These are phyloP conservation scores for Globisporangium alternatum DNA, from an alignment of 352 stramenopile species.

Conservation along the genomic window DNA sequence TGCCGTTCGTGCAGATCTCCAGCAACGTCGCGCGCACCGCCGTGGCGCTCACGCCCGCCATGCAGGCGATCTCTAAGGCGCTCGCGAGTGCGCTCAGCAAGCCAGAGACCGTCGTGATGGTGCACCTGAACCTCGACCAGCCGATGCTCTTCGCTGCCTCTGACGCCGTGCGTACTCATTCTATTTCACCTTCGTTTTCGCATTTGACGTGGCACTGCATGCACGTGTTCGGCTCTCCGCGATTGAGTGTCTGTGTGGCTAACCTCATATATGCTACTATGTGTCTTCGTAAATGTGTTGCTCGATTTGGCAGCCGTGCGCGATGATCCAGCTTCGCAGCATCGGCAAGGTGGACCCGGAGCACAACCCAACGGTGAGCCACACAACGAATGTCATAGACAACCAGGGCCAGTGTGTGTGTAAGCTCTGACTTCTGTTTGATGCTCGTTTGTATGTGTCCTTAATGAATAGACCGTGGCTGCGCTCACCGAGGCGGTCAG, in stretches of 20 bases:
- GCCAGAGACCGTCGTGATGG: slow-evolving; percentile 56
- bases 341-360: slow-evolving; percentile 52
- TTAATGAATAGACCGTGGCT: slow-evolving; percentile 31
- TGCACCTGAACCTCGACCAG: slow-evolving; percentile 47
- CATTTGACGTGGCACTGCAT: not conserved
- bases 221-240: not conserved
- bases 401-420: not conserved
- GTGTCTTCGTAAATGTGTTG: slow-evolving; percentile 6
- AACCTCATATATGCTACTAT: not conserved
- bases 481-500: slow-evolving; percentile 40
- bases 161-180: slow-evolving; percentile 30
- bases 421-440: not conserved
- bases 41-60: slow-evolving; percentile 27
- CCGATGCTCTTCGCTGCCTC: slow-evolving; percentile 51
- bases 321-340: slow-evolving; percentile 49
- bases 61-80: slow-evolving; percentile 42
- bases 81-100: slow-evolving; percentile 41
- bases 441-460: not conserved
- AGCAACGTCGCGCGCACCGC: slow-evolving; percentile 40
- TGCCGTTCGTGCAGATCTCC: slow-evolving; percentile 52
- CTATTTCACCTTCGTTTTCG: not conserved
- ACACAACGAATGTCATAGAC: not conserved
- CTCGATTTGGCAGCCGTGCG: slow-evolving; percentile 33
- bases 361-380: slow-evolving; percentile 39
- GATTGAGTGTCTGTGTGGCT: not conserved